These are phyloP conservation scores for Clausena lansium DNA, from an alignment of 345 rosid genomes.

Conservation along the genomic window DNA sequence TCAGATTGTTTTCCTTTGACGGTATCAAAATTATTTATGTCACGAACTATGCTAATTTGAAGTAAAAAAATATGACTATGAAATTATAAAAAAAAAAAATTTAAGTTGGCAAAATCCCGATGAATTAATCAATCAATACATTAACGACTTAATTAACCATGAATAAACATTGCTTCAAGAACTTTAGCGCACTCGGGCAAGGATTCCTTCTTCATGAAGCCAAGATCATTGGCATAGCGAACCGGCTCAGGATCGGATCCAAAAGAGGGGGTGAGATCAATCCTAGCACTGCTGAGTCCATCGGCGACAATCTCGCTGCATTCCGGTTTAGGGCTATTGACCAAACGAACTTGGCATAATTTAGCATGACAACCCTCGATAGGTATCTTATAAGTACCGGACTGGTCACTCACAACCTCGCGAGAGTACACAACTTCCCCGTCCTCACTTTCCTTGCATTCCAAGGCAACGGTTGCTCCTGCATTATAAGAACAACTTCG, in stretches of 20 bases:
- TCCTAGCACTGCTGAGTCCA: constrained; percentile 13
- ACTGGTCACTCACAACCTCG: constrained; percentile 18
- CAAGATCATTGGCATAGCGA: constrained; percentile 30
- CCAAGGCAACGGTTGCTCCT: constrained; percentile 33
- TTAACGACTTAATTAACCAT: not conserved
- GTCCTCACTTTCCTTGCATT: constrained; percentile 24
- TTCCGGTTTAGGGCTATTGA: constrained; percentile 17
- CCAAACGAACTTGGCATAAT: constrained; percentile 27
- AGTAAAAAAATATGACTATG: too few relatives aligned
- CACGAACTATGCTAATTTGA: too few relatives aligned
- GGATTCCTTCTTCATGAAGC: constrained; percentile 28
- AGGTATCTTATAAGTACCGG: constrained; percentile 22
- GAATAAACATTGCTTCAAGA: constrained; percentile 20
- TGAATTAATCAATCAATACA: not conserved
- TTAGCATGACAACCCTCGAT: constrained; percentile 36
- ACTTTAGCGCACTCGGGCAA: constrained; percentile 15
- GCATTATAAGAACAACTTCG: not conserved
- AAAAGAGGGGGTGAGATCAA: constrained; percentile 18
- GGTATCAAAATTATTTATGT: too few relatives aligned
- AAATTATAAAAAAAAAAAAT: too few relatives aligned
- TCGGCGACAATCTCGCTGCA: constrained; percentile 20
- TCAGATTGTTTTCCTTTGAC: too few relatives aligned
- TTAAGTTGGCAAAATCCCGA: not conserved
- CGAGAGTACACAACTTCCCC: not conserved
- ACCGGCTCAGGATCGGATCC: constrained; percentile 2